Evolutionary conservation across 805 yeast species (phyloP), one percentile per base, ranked within the genome.

Genomic region (Starmerella floricola): DNA sequence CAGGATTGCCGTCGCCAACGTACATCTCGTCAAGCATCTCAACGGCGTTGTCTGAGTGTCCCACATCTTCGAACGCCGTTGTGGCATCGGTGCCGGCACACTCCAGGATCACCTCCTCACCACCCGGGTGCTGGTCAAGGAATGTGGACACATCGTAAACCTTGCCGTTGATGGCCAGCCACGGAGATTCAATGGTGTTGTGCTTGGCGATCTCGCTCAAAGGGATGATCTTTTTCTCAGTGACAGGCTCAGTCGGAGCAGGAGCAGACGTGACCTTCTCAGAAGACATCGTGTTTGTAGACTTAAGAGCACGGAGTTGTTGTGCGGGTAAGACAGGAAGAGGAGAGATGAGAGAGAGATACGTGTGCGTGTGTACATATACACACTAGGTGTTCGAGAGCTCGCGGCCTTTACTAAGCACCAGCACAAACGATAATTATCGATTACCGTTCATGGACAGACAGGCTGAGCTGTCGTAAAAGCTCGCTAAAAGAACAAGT

Each of bases 31-130:
- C 69, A 55, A 91, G 68, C 53, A 79, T 69, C 55, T 79, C 91
- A 54, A 78, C 76, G 31, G 99, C 97, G 53, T 87, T 95, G 49
- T 87, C 96, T 28, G 97, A 85, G 66, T 91, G 99, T 28, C 99
- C 99, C 59, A 91, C 87, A 58, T 85, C 95, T 52, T 74, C 77
- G 51, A 76, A 77, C 19, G 77, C 73, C 37, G 59, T 64, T 12
- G 83, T 76, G 41, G 86, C 87, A 59, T 85, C 94, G 46, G 71
- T 70, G 34, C 94, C 95, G 26, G 81, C 94, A 57, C 76, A 71
- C 53, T 83, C 94, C 38, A 74, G 62, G 44, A 84, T 67, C 26
- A 83, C 81, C 58, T 83, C 94, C 42, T 78, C 79, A 44, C 94
- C 94, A 58, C 94, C 94, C 29, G 91, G 88, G 61, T 80, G 91